Percentiles rank a stretch among this genome's conserved stretches.
Evolutionary conservation across 2,329 filamentous ascomycete genomes (phyloP).

Genomic region (Sporothrix phasma): DNA sequence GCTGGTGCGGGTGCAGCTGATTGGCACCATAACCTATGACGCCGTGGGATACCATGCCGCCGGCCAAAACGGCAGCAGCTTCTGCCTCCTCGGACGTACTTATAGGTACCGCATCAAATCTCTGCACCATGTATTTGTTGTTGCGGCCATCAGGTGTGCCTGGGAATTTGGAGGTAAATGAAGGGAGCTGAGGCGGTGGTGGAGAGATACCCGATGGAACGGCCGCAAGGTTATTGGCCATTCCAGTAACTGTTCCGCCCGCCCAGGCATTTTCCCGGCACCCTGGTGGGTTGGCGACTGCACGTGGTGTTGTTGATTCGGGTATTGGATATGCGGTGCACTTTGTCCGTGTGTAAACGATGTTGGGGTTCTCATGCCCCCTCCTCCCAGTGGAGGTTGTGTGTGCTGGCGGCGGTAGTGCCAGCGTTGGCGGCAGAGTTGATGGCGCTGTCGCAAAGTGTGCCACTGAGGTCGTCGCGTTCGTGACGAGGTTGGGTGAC

Average conservation of each 20-base stretch:
- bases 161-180: not conserved
- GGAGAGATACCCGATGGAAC: not conserved
- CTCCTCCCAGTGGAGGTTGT: not conserved
- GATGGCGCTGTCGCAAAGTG: not conserved
- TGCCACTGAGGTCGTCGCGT: not conserved
- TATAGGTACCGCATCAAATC: not conserved
- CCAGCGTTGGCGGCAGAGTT: not conserved
- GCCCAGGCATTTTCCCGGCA: not conserved
- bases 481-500: slow-evolving; percentile 9
- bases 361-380: not conserved
- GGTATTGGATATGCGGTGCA: not conserved
- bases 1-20: not conserved
- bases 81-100: not conserved
- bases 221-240: not conserved
- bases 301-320: not conserved
- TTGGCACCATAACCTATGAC: not conserved
- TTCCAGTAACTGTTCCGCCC: not conserved
- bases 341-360: not conserved
- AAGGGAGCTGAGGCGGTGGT: not conserved
- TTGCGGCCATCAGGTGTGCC: not conserved
- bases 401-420: not conserved
- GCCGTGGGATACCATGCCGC: slow-evolving; percentile 5
- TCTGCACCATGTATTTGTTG: not conserved
- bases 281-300: not conserved
- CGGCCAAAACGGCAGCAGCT: not conserved